A percentile compares a stretch with the other conserved stretches of the same genome.
Evolutionary conservation across 208 protist genomes (phyloP).

Genomic region (Borovskyia barvae): DNA sequence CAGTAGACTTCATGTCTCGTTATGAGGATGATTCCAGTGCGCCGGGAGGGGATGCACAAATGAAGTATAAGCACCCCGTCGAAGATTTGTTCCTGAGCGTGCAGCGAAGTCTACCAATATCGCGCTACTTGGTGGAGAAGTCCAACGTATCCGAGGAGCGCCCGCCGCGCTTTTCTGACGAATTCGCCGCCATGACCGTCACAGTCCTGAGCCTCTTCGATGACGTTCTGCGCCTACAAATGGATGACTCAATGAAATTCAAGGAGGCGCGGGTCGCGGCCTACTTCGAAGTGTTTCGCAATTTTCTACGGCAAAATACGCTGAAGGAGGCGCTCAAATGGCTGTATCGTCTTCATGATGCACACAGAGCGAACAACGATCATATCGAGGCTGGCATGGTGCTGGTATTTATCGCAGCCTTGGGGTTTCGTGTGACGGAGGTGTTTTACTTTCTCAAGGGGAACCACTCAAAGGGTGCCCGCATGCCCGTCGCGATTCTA

Average conservation of each 20-base stretch:
- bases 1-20: slow-evolving; percentile 35
- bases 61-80: slow-evolving; percentile 54
- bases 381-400: slow-evolving; percentile 81
- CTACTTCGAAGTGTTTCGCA: slow-evolving; percentile 80
- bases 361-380: slow-evolving; percentile 74
- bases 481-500: slow-evolving; percentile 70
- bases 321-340: slow-evolving; percentile 81
- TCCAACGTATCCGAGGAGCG: slow-evolving; percentile 18
- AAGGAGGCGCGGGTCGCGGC: slow-evolving; percentile 77
- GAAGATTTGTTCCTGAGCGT: slow-evolving; percentile 57
- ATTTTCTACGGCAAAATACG: slow-evolving; percentile 79
- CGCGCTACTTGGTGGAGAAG: slow-evolving; percentile 58
- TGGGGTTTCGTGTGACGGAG: slow-evolving; percentile 87
- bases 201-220: slow-evolving; percentile 79
- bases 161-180: slow-evolving; percentile 57
- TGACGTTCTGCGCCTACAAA: slow-evolving; percentile 73
- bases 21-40: slow-evolving; percentile 66
- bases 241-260: slow-evolving; percentile 78
- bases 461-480: slow-evolving; percentile 54
- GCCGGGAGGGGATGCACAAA: slow-evolving; percentile 51
- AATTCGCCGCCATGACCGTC: slow-evolving; percentile 68
- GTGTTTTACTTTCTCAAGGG: slow-evolving; percentile 84
- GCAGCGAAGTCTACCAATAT: slow-evolving; percentile 52
- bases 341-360: slow-evolving; percentile 81
- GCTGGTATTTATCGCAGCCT: slow-evolving; percentile 77